These are phyloP conservation scores for Volvox carteri DNA, from an alignment of 163 green algal genomes.

Conservation along the genomic window DNA sequence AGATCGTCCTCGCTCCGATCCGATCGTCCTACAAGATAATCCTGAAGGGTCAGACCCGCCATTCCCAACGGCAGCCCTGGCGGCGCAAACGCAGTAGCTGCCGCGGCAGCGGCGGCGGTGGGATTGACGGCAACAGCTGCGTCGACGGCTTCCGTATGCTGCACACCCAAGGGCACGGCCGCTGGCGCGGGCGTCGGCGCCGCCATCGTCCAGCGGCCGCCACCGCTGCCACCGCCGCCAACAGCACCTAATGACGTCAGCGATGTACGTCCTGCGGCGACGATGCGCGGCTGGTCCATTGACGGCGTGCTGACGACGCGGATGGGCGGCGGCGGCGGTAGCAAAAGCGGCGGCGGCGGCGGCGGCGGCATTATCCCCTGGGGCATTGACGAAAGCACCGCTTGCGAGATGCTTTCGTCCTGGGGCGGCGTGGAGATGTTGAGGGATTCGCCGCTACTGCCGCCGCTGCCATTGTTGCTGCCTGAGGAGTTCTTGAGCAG, in stretches of 20 bases:
- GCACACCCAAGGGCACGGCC: no score
- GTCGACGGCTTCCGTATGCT: background rate
- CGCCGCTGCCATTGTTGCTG: constrained; percentile 6
- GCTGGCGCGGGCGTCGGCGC: background rate
- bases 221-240: background rate
- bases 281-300: constrained; percentile 33
- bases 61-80: background rate
- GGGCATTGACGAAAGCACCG: background rate
- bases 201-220: background rate
- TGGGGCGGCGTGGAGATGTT: constrained; percentile 20
- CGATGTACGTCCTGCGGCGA: background rate
- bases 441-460: background rate
- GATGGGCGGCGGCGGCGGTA: constrained; percentile 2
- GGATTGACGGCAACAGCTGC: no score
- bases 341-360: background rate
- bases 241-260: background rate
- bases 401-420: background rate
- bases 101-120: background rate
- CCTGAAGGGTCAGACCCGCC: constrained; percentile 22
- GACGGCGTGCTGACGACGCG: constrained; percentile 18
- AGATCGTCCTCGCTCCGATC: constrained; percentile 28
- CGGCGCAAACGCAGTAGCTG: background rate
- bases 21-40: constrained; percentile 20
- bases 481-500: background rate
- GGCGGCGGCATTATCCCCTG: background rate